These are phyloP conservation scores for Hsuehochloa calcarea DNA, from an alignment of 176 grass and related monocot genomes.

Conservation along the genomic window DNA sequence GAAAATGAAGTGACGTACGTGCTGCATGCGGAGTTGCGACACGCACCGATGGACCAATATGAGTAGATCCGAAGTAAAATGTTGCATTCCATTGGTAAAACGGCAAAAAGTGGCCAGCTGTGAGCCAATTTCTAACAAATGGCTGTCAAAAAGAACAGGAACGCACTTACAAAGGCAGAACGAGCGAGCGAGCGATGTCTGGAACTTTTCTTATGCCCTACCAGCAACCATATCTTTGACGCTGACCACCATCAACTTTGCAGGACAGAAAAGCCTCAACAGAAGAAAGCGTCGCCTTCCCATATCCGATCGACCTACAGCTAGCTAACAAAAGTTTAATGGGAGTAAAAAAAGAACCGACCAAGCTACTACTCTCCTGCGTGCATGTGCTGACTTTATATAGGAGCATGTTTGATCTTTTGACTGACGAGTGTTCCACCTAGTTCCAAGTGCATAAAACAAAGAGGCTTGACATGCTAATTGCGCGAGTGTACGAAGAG, in stretches of 20 bases:
- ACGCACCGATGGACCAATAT: too few relatives aligned
- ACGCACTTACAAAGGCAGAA: neutral
- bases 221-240: neutral
- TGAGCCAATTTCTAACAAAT: neutral
- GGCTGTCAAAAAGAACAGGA: neutral
- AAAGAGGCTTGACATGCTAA: neutral
- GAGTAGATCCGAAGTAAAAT: too few relatives aligned
- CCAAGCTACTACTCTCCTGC: neutral
- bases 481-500: neutral
- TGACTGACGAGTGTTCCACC: neutral
- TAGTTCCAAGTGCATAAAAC: slow-evolving; percentile 18
- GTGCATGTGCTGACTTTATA: neutral
- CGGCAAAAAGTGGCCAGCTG: neutral
- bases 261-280: neutral
- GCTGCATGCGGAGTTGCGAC: too few relatives aligned
- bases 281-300: neutral
- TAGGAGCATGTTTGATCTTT: neutral
- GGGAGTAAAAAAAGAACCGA: neutral
- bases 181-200: neutral
- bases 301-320: neutral
- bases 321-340: neutral
- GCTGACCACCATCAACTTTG: neutral
- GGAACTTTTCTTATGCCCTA: neutral
- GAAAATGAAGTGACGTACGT: too few relatives aligned
- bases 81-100: neutral